A percentile compares a stretch with the other conserved stretches of the same genome.
Evolutionary conservation across 129 eudicot genomes (phyloP).

Genomic region (Arctium minus): DNA sequence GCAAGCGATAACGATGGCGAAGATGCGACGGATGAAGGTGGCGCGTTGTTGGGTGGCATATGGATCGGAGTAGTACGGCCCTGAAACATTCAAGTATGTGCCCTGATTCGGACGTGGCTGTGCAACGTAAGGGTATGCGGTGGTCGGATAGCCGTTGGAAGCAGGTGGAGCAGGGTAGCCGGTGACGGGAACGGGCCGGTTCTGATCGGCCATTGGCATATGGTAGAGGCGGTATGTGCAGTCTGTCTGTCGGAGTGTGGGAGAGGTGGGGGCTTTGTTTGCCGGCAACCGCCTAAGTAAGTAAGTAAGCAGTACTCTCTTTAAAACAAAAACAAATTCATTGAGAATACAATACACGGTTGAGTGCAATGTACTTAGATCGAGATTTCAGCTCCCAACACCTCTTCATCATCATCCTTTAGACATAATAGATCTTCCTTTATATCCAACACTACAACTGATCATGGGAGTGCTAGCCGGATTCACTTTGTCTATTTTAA

Average conservation of each 20-base stretch:
- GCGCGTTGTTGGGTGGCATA: slow-evolving; percentile 57
- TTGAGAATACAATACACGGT: too few relatives aligned
- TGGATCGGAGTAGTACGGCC: slow-evolving; percentile 38
- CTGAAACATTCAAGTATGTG: slow-evolving; percentile 36
- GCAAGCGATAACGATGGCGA: slow-evolving; percentile 44
- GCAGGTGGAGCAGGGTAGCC: slow-evolving; percentile 41
- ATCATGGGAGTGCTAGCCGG: too few relatives aligned
- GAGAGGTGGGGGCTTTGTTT: not conserved
- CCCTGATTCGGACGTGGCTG: slow-evolving; percentile 27
- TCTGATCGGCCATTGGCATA: slow-evolving; percentile 22
- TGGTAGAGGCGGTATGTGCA: not conserved
- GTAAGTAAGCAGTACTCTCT: not conserved
- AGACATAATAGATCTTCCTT: too few relatives aligned
- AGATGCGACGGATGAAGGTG: slow-evolving; percentile 72
- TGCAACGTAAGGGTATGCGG: slow-evolving; percentile 60
- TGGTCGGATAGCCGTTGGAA: slow-evolving; percentile 26
- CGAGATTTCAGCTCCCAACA: too few relatives aligned
- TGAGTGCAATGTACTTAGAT: too few relatives aligned
- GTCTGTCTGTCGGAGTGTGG: not conserved
- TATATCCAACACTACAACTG: too few relatives aligned
- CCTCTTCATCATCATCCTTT: too few relatives aligned
- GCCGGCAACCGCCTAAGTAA: slow-evolving; percentile 14
- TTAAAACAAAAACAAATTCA: not conserved
- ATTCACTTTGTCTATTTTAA: too few relatives aligned
- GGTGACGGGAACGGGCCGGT: slow-evolving; percentile 47